Evolutionary conservation across 2,329 filamentous ascomycete species (phyloP), one percentile per base, ranked within the genome.

Genomic region (Pseudogymnoascus sp.): DNA sequence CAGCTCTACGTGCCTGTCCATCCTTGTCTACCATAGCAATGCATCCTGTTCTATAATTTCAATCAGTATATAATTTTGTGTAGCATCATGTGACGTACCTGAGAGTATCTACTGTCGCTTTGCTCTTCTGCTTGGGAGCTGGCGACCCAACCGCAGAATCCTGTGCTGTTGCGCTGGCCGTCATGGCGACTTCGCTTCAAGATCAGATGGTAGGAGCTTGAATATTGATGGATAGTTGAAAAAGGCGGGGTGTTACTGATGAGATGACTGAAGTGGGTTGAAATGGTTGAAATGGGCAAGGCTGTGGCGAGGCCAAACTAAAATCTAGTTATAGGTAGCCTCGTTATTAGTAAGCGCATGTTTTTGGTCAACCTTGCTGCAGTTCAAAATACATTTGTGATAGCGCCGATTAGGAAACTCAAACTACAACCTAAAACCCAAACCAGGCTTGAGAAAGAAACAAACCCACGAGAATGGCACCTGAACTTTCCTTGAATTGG

Each of bases 1-100:
- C 94, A 68, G 94, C 94, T 76, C 94, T 91, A 68, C 94, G 87
- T 64, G 89, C 82, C 70, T 92, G 86, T 63, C 91, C 91, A 74
- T 96, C 91, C 80, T 73, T 72, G 35, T 67, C 62, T n/a, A 73
- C 71, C 68, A 72, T 71, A 61, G 71, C 71, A 33, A 72, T 63
- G 63, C 71, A 73, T 64, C 71, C 71, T 63, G 69, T 67, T 41
- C 71, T 73, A 59, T 53, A 64, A 14, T 11, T 43, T 20, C 6
- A 53, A 35, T 43, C 14, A 43, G 39, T 41, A 11, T 58, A 37
- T 8, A 15, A 37, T 58, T 22, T 58, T 18, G 35, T 30, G 22
- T 38, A 25, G 35, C 22, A 37, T 58, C 57, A 39, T 41, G 60
- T 64, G 67, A 76, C 84, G 69, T 79, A 90, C 88, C 84, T 83